Evolutionary conservation across 371 early-diverging fungal genomes (phyloP).

Genomic region (Coemansia linderi): DNA sequence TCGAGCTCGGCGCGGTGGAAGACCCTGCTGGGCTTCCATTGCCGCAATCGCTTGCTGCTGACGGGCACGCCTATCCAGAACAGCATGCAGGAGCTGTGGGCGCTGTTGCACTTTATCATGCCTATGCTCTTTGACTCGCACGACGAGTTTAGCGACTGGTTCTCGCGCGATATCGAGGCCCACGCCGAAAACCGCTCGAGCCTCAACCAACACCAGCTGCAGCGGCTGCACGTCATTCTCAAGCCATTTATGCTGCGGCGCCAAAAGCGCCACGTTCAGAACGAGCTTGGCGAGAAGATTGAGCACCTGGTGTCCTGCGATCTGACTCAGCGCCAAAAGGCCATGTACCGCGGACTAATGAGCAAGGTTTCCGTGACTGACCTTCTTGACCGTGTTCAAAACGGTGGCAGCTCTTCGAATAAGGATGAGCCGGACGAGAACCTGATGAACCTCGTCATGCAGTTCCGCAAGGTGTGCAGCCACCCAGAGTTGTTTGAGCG

Average conservation of each 20-base stretch:
- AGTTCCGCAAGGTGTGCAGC: slow-evolving; percentile 97
- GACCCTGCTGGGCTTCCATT: slow-evolving; percentile 87
- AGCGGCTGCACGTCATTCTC: slow-evolving; percentile 92
- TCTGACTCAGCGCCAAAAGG: slow-evolving; percentile 82
- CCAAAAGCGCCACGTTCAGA: slow-evolving; percentile 95
- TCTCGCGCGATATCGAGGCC: slow-evolving; percentile 91
- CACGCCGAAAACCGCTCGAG: slow-evolving; percentile 85
- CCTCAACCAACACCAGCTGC: slow-evolving; percentile 86
- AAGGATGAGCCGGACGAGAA: slow-evolving; percentile 77
- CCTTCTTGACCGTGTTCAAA: slow-evolving; percentile 72
- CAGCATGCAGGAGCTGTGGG: slow-evolving; percentile 97
- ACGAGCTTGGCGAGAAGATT: slow-evolving; percentile 92
- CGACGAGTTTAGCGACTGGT: slow-evolving; percentile 95
- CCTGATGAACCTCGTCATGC: slow-evolving; percentile 96
- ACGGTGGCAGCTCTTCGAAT: slow-evolving; percentile 60
- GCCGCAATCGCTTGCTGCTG: slow-evolving; percentile 88
- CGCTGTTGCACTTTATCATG: slow-evolving; percentile 97
- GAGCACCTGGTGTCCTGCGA: slow-evolving; percentile 85
- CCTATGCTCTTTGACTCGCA: slow-evolving; percentile 96
- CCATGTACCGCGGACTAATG: slow-evolving; percentile 74
- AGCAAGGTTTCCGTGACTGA: slow-evolving; percentile 85
- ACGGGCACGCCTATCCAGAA: slow-evolving; percentile 99
- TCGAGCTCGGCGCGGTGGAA: slow-evolving; percentile 91
- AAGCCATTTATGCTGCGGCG: slow-evolving; percentile 99
- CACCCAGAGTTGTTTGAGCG: slow-evolving; percentile 98